These are phyloP conservation scores for Wickerhamomyces bovis DNA, from an alignment of 805 yeast genomes.

Conservation along the genomic window DNA sequence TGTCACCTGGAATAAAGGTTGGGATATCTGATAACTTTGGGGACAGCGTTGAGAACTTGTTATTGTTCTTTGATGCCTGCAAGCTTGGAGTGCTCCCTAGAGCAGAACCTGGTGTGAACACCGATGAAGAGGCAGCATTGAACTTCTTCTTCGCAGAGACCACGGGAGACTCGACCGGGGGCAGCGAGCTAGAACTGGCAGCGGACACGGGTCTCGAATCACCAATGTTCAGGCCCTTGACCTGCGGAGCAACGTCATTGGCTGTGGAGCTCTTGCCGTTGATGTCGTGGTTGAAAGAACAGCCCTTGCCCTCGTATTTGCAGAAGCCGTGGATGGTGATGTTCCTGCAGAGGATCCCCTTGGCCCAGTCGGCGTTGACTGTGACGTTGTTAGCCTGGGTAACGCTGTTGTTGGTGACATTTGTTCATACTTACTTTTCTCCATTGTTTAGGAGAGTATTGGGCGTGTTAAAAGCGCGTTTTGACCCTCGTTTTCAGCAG, in stretches of 20 bases:
- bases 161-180: slow-evolving; percentile 5
- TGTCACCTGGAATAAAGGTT: slow-evolving; percentile 22
- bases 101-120: slow-evolving; percentile 41
- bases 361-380: slow-evolving; percentile 43
- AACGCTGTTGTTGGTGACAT: too few relatives aligned
- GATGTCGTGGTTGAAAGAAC: slow-evolving; percentile 66
- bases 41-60: slow-evolving; percentile 28
- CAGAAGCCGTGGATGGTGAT: slow-evolving; percentile 83
- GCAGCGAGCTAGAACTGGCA: not conserved
- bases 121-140: slow-evolving; percentile 48
- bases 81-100: slow-evolving; percentile 2
- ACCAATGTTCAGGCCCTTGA: not conserved
- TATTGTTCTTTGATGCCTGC: slow-evolving; percentile 7
- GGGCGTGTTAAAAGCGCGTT: not conserved
- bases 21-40: slow-evolving; percentile 33
- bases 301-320: slow-evolving; percentile 82
- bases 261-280: not conserved
- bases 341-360: slow-evolving; percentile 76
- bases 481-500: not conserved
- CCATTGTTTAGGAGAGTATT: slow-evolving; percentile 1
- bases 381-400: not conserved
- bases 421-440: slow-evolving; percentile 3
- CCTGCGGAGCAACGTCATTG: not conserved
- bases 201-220: slow-evolving; percentile 1
- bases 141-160: slow-evolving; percentile 34